phyloP scores from a whole-genome alignment of 2,329 filamentous ascomycete species.

The Cladorrhinum sp. region DNA sequence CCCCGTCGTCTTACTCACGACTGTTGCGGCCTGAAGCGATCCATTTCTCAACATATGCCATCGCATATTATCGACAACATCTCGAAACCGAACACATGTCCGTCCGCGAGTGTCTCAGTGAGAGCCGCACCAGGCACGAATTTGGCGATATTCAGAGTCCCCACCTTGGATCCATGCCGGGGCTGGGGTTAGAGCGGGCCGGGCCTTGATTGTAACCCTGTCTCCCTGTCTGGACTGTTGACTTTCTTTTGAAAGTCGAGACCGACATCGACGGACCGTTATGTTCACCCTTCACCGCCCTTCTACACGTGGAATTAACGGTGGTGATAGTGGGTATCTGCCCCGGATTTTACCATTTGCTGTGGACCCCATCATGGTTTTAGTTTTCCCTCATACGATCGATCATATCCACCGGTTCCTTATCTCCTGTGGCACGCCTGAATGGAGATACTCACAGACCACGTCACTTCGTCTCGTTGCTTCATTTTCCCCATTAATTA shows the following conservation, averaged over 20 bases:
- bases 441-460: background rate
- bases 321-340: background rate
- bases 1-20: background rate
- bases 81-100: background rate
- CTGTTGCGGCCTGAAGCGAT: constrained; percentile 5
- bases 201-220: background rate
- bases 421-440: background rate
- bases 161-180: background rate
- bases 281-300: background rate
- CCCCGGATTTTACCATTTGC: background rate
- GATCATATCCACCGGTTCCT: background rate
- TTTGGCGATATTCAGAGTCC: background rate
- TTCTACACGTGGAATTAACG: background rate
- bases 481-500: background rate
- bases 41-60: background rate
- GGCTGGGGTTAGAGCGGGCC: background rate
- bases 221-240: background rate
- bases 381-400: background rate
- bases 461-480: background rate
- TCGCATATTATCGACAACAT: too few species aligned
- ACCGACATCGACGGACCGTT: background rate
- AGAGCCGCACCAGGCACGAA: background rate
- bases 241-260: background rate
- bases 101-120: background rate
- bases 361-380: background rate